Evolutionary conservation across 1,139 yeast species (phyloP).

Genomic region (Casaregolazyma suthepensis): DNA sequence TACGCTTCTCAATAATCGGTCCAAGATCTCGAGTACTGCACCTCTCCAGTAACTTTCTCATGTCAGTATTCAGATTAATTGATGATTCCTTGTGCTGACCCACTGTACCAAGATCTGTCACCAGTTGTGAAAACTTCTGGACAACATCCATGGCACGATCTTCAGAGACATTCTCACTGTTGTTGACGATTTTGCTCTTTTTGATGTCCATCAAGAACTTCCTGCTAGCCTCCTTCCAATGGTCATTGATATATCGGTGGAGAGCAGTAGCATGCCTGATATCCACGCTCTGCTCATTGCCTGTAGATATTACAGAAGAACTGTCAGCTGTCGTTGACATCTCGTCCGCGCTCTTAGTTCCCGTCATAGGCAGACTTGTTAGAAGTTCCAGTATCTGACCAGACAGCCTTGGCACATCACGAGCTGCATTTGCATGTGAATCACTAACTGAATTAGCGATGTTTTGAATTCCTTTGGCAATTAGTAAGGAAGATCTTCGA

Average conservation of each 20-base stretch:
- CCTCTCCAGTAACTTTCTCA: constrained; percentile 48
- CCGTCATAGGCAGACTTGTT: background rate
- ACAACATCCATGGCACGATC: constrained; percentile 5
- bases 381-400: background rate
- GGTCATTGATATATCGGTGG: constrained; percentile 60
- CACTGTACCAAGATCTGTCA: constrained; percentile 5
- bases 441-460: constrained; percentile 60
- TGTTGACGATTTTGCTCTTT: constrained; percentile 14
- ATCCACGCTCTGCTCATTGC: constrained; percentile 14
- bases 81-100: background rate
- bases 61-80: background rate
- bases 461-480: constrained; percentile 75
- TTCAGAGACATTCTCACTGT: background rate
- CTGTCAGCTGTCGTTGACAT: constrained; percentile 37
- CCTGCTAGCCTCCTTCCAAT: constrained; percentile 46
- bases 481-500: constrained; percentile 61
- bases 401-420: background rate
- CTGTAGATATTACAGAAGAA: constrained; percentile 14
- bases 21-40: constrained; percentile 53
- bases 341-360: background rate
- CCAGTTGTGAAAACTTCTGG: constrained; percentile 6
- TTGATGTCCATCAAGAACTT: constrained; percentile 25
- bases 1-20: constrained; percentile 38
- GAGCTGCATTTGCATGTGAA: background rate
- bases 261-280: constrained; percentile 28